A percentile compares a stretch with the other conserved stretches of the same genome.
phyloP scores from a whole-genome alignment of 768 basidiomycete genomes.

The Podaxis sp. region DNA sequence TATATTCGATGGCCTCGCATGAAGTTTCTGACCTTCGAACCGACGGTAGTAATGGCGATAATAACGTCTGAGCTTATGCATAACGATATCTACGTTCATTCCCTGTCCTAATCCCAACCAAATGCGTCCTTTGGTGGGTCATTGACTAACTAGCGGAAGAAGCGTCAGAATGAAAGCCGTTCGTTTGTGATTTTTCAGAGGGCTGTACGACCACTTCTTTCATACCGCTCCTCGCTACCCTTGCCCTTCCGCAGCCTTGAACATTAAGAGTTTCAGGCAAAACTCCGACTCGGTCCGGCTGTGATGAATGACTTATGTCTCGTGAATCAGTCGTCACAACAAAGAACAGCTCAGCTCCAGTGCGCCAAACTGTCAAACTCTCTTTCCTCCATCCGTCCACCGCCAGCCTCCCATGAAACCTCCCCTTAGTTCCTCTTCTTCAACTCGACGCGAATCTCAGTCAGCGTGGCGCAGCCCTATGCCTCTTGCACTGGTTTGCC shows the following conservation, averaged over 20 bases:
- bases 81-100: too few relatives aligned
- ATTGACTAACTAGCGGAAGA: neutral
- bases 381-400: neutral
- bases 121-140: neutral
- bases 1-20: neutral
- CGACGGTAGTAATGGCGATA: neutral
- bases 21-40: neutral
- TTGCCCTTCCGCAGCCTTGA: neutral
- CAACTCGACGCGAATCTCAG: neutral
- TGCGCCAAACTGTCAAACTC: neutral
- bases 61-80: too few relatives aligned
- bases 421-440: neutral
- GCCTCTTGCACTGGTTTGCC: neutral
- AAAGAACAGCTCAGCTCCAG: neutral
- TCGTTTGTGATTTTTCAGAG: neutral
- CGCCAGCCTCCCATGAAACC: neutral
- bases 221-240: neutral
- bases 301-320: neutral
- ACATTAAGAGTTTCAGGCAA: neutral
- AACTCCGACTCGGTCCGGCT: constrained; percentile 1
- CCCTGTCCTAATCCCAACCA: neutral
- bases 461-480: neutral
- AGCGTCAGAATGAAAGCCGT: neutral
- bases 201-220: neutral
- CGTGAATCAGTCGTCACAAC: neutral